phyloP scores from a whole-genome alignment of 2,329 filamentous ascomycete genomes.

The Trichoderma semiorbis region DNA sequence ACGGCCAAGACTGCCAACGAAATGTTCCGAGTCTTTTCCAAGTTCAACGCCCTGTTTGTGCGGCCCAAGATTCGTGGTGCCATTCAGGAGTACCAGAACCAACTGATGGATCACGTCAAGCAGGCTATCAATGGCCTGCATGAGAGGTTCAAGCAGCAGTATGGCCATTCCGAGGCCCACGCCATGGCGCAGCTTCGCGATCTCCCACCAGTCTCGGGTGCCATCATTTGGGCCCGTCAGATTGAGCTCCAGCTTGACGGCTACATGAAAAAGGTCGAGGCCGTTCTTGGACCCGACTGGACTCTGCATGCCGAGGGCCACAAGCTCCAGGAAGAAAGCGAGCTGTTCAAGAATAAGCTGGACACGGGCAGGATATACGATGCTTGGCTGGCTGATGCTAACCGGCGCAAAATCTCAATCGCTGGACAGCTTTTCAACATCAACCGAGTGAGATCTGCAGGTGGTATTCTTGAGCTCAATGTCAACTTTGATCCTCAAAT shows the following conservation, averaged over 20 bases:
- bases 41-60: conserved; percentile 98
- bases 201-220: conserved; percentile 89
- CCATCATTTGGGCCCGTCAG: conserved; percentile 95
- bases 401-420: conserved; percentile 84
- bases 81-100: conserved; percentile 96
- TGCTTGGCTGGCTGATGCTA: conserved; percentile 89
- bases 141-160: conserved; percentile 97
- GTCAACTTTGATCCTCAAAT: conserved; percentile 98
- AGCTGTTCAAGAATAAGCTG: conserved; percentile 92
- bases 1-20: conserved; percentile 97
- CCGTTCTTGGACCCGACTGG: conserved; percentile 94
- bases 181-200: conserved; percentile 98
- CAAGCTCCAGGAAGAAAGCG: conserved; percentile 86
- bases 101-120: conserved; percentile 97
- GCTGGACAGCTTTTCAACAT: conserved; percentile 90
- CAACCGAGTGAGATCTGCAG: conserved; percentile 80
- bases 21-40: conserved; percentile 99
- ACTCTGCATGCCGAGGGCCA: conserved; percentile 90
- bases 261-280: conserved; percentile 99
- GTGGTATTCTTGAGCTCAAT: conserved; percentile 79
- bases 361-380: conserved; percentile 93
- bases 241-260: conserved; percentile 93
- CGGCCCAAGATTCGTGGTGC: conserved; percentile 98
- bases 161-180: conserved; percentile 95
- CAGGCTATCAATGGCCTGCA: conserved; percentile 90